These are phyloP conservation scores for Miamiensis avidus DNA, from an alignment of 169 alveolate genomes.

Conservation along the genomic window DNA sequence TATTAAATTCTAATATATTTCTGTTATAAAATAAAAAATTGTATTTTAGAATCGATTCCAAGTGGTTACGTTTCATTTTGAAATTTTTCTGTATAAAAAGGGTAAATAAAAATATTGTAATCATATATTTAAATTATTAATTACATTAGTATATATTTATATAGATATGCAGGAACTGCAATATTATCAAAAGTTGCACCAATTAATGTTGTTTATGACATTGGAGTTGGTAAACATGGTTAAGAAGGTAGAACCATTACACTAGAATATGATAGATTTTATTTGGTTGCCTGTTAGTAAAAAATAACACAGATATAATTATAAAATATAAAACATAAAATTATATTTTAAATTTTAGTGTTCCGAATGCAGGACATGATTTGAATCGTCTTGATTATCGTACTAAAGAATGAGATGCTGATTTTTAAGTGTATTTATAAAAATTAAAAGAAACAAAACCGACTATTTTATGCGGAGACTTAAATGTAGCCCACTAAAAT, in stretches of 20 bases:
- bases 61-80: too few relatives aligned
- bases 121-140: too few relatives aligned
- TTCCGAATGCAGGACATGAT: constrained; percentile 75
- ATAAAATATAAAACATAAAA: too few relatives aligned
- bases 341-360: too few relatives aligned
- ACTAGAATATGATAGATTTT: constrained; percentile 70
- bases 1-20: constrained; percentile 54
- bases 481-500: constrained; percentile 79
- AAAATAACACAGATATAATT: too few relatives aligned
- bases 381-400: constrained; percentile 71
- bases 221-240: constrained; percentile 60
- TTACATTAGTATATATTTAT: too few relatives aligned
- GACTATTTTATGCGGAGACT: constrained; percentile 76
- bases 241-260: constrained; percentile 77
- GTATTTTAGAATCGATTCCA: too few relatives aligned
- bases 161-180: constrained; percentile 79
- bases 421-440: constrained; percentile 57
- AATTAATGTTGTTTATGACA: too few relatives aligned
- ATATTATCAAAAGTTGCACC: constrained; percentile 60
- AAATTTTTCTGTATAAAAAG: too few relatives aligned
- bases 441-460: constrained; percentile 56
- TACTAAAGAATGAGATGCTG: constrained; percentile 74
- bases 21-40: constrained; percentile 56
- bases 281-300: constrained; percentile 69
- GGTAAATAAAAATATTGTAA: too few relatives aligned